Percentiles rank a stretch among this genome's conserved stretches.
These are phyloP conservation scores for Penicillium robsamsonii DNA, from an alignment of 495 filamentous ascomycete genomes.

Conservation along the genomic window DNA sequence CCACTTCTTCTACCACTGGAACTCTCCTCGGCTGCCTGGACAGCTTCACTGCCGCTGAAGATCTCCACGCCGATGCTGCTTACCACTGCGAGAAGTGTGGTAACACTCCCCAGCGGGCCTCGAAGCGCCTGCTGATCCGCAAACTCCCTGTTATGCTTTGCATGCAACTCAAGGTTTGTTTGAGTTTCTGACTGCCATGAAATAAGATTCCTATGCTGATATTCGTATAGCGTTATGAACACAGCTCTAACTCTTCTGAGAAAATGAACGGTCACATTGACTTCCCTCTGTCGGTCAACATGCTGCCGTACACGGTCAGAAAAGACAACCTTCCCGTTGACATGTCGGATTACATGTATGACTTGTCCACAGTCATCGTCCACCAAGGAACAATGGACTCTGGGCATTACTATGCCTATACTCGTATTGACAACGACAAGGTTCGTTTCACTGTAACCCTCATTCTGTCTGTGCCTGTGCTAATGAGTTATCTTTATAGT, in stretches of 20 bases:
- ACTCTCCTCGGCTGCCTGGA: conserved; percentile 75
- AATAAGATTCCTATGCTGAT: not conserved
- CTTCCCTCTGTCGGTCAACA: conserved; percentile 82
- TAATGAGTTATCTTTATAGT: conserved; percentile 47
- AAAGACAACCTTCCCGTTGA: conserved; percentile 40
- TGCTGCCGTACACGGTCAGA: conserved; percentile 79
- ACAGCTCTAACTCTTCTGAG: conserved; percentile 60
- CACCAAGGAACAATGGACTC: conserved; percentile 83
- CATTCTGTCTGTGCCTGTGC: not conserved
- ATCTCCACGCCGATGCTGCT: conserved; percentile 63
- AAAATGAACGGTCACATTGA: conserved; percentile 80
- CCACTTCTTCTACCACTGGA: conserved; percentile 40
- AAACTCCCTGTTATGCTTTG: conserved; percentile 80
- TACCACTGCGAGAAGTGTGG: conserved; percentile 79
- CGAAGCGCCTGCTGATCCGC: conserved; percentile 76
- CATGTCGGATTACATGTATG: conserved; percentile 65
- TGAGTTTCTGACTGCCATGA: conserved; percentile 5
- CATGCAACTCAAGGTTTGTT: conserved; percentile 81
- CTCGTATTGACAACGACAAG: conserved; percentile 66
- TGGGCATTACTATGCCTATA: conserved; percentile 88
- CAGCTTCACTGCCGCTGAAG: conserved; percentile 70
- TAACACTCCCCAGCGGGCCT: conserved; percentile 64
- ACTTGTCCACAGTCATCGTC: conserved; percentile 79
- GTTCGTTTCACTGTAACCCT: conserved; percentile 40
- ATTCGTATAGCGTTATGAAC: conserved; percentile 68